A percentile compares a stretch with the other conserved stretches of the same genome.
These are phyloP conservation scores for Parietaria judaica DNA, from an alignment of 306 rosid species.

Conservation along the genomic window DNA sequence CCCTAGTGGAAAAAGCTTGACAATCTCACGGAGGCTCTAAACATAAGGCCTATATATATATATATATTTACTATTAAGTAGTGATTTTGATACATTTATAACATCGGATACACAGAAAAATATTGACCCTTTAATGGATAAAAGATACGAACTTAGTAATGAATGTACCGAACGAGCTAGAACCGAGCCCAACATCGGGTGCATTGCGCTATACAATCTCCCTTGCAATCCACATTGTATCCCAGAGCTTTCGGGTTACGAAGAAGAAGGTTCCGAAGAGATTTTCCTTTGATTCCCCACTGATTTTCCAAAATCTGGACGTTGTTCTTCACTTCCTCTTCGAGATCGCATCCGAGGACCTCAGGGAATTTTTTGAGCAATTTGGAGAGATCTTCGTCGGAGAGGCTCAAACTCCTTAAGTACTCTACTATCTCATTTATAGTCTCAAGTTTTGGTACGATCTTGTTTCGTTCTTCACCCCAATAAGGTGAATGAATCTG, in stretches of 20 bases:
- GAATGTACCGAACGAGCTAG: constrained; percentile 23
- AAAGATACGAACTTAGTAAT: not conserved
- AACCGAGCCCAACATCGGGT: constrained; percentile 96
- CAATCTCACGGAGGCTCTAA: too few relatives aligned
- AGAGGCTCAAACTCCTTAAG: constrained; percentile 60
- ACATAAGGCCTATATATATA: too few relatives aligned
- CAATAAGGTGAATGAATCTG: constrained; percentile 76
- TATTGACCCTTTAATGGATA: not conserved
- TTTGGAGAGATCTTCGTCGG: constrained; percentile 67
- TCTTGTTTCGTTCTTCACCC: constrained; percentile 73
- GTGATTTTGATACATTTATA: not conserved
- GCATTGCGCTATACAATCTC: constrained; percentile 92
- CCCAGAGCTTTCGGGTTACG: constrained; percentile 88
- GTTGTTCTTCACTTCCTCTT: constrained; percentile 59
- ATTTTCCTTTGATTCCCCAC: constrained; percentile 72
- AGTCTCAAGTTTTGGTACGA: constrained; percentile 45
- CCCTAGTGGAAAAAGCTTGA: too few relatives aligned
- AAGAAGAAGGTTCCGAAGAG: constrained; percentile 70
- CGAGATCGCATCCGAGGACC: constrained; percentile 80
- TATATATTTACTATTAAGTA: too few relatives aligned
- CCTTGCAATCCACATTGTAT: constrained; percentile 77
- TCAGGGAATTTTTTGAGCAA: constrained; percentile 86
- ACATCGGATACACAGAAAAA: not conserved
- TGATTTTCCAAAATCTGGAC: constrained; percentile 57
- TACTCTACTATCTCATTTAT: constrained; percentile 53